These are phyloP conservation scores for Dendrobium officinale DNA, from an alignment of 106 monocot species.

Conservation along the genomic window DNA sequence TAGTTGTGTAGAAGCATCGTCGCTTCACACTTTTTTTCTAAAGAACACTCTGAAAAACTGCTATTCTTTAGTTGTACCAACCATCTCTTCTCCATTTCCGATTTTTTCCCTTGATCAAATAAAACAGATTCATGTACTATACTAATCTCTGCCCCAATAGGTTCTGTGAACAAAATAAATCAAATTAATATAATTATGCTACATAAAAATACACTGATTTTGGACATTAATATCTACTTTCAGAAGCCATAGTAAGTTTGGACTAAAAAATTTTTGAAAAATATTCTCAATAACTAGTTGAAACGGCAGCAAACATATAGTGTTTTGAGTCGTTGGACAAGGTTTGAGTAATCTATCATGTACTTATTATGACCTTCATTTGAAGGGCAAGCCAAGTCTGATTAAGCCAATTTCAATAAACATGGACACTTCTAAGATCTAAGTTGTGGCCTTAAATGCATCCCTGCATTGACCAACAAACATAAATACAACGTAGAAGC, in stretches of 20 bases:
- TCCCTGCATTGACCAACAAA: neutral
- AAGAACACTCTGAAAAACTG: conserved; percentile 29
- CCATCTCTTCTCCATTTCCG: conserved; percentile 40
- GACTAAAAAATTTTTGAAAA: neutral
- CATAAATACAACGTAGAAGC: neutral
- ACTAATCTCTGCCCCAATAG: conserved; percentile 69
- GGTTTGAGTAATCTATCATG: neutral
- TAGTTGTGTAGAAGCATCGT: conserved; percentile 68
- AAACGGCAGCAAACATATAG: neutral
- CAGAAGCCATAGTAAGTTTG: neutral
- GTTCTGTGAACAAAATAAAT: conserved; percentile 46
- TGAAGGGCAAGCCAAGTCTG: neutral
- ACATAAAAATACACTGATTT: neutral
- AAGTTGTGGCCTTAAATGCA: neutral
- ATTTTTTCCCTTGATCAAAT: conserved; percentile 32
- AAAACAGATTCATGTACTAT: conserved; percentile 54
- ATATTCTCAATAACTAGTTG: neutral
- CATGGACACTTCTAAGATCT: neutral
- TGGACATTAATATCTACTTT: neutral
- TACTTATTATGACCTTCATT: neutral
- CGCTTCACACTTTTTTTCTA: conserved; percentile 23
- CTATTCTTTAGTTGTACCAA: conserved; percentile 43
- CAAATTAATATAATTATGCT: neutral
- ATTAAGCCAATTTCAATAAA: neutral
- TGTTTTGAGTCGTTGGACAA: neutral